Conservation (phyloP, 768 basidiomycete species). For the Piloderma croceum region DNA sequence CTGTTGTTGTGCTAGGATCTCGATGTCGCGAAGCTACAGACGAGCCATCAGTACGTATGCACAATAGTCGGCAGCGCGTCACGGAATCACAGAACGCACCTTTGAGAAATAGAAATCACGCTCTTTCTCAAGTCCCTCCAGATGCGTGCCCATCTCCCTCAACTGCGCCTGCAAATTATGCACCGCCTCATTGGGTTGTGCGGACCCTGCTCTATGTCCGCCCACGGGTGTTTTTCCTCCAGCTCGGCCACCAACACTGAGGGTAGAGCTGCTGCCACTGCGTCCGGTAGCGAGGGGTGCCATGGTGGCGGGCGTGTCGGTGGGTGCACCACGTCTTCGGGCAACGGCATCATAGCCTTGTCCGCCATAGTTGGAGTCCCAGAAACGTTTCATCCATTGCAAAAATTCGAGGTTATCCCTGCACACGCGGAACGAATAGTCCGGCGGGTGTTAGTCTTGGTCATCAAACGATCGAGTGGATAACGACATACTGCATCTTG, state of each 20-base stretch:
- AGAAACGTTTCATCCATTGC: conserved; percentile 95
- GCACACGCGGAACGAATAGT: conserved; percentile 6
- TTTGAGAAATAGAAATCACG: conserved; percentile 98
- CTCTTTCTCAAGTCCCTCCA: conserved; percentile 95
- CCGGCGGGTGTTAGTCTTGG: too few relatives aligned
- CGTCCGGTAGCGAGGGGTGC: conserved; percentile 53
- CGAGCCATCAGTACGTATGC: conserved; percentile 6
- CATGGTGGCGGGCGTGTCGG: conserved; percentile 75
- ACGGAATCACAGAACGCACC: conserved; percentile 39
- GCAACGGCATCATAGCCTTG: conserved; percentile 81
- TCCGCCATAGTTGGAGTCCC: conserved; percentile 89
- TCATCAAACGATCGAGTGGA: too few relatives aligned
- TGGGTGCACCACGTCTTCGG: conserved; percentile 70
- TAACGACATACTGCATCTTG: conserved; percentile 88
- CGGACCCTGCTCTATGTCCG: conserved; percentile 61
- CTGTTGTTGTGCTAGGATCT: conserved; percentile 85
- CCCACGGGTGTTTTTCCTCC: conserved; percentile 71
- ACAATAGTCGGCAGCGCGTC: conserved; percentile 2
- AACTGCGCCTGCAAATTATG: conserved; percentile 70
- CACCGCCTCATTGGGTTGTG: conserved; percentile 63
- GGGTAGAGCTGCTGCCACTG: conserved; percentile 26
- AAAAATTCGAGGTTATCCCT: conserved; percentile 98
- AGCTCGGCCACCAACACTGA: conserved; percentile 38
- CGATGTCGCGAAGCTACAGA: conserved; percentile 87
- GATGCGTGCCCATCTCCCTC: conserved; percentile 70